Conservation (phyloP, 345 rosid genomes). For the Psidium friedrichsthalianum region DNA sequence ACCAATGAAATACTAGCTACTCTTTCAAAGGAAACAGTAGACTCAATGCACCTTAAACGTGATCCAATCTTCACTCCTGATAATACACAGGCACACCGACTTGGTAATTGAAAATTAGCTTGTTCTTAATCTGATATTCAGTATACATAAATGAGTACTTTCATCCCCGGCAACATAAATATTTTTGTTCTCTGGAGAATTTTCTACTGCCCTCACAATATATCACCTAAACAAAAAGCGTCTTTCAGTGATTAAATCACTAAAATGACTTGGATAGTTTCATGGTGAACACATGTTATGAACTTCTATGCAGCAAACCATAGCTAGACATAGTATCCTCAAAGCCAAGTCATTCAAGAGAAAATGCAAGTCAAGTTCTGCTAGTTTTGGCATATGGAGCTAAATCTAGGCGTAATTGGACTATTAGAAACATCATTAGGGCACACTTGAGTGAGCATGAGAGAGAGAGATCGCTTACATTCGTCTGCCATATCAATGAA, state of each 20-base stretch:
- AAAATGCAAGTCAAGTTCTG: not conserved
- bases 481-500: constrained; percentile 95
- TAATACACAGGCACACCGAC: not conserved
- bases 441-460: not conserved
- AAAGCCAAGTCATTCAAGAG: not conserved
- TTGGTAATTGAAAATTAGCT: not conserved
- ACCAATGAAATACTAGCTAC: not conserved
- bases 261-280: not conserved
- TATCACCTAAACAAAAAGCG: not conserved
- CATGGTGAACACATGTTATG: not conserved
- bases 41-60: not conserved
- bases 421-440: not conserved
- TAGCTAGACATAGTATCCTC: not conserved
- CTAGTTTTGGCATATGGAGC: not conserved
- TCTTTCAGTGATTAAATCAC: not conserved
- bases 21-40: not conserved
- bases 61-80: not conserved
- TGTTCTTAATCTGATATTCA: not conserved
- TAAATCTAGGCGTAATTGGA: not conserved
- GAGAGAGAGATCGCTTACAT: constrained; percentile 38
- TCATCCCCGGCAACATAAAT: not conserved
- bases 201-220: not conserved
- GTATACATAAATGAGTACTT: not conserved
- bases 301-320: not conserved
- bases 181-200: not conserved